phyloP scores from a whole-genome alignment of 768 basidiomycete genomes.

The Gautieria morchelliformis region DNA sequence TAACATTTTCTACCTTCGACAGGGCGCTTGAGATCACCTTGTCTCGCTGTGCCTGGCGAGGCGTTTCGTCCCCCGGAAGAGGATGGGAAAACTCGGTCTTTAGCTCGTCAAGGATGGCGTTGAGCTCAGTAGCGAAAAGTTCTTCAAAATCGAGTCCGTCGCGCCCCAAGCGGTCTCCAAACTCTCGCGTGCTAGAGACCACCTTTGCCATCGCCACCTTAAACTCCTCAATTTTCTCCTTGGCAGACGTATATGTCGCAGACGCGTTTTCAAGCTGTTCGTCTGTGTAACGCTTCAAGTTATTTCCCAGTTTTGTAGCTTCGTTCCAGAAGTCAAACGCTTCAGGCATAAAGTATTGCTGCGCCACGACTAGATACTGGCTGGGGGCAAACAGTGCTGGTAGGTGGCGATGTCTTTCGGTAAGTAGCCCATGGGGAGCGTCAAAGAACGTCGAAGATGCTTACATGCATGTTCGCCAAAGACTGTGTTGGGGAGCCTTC shows the following conservation, averaged over 20 bases:
- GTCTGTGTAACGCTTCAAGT: constrained; percentile 12
- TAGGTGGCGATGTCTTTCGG: too few relatives aligned
- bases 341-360: too few relatives aligned
- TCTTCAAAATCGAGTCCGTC: constrained; percentile 1
- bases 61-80: constrained; percentile 15
- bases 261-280: constrained; percentile 13
- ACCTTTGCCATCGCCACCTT: constrained; percentile 14
- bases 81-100: constrained; percentile 20
- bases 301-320: constrained; percentile 2
- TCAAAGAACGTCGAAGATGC: too few relatives aligned
- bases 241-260: constrained; percentile 6
- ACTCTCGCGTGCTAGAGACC: constrained; percentile 11
- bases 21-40: constrained; percentile 16
- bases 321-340: background rate
- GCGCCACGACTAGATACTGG: too few relatives aligned
- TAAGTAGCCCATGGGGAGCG: too few relatives aligned
- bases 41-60: constrained; percentile 20
- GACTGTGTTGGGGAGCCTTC: too few relatives aligned
- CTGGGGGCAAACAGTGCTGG: too few relatives aligned
- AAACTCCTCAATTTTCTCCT: constrained; percentile 16
- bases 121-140: constrained; percentile 14
- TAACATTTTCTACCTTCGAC: constrained; percentile 16
- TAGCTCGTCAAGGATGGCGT: constrained; percentile 18
- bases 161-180: constrained; percentile 9
- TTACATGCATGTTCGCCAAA: too few relatives aligned